phyloP scores from a whole-genome alignment of 176 grass and related monocot genomes.

The Ananas comosus region DNA sequence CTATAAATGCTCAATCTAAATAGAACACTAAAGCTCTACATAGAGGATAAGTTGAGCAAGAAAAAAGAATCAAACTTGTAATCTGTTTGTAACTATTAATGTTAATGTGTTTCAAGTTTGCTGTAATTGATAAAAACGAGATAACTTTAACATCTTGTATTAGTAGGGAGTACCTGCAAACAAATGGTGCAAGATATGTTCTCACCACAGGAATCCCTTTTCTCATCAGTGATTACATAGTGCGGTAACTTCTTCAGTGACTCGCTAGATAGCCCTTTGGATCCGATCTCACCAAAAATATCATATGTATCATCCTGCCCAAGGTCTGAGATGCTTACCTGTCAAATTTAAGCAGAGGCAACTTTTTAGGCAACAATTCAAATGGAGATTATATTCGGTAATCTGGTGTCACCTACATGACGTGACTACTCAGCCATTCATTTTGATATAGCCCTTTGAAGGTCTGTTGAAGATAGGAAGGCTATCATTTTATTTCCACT shows the following conservation, averaged over 20 bases:
- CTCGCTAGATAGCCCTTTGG: constrained; percentile 39
- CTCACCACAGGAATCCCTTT: constrained; percentile 26
- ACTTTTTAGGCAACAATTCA: background rate
- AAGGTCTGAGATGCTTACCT: constrained; percentile 45
- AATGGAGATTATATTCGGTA: background rate
- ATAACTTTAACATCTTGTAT: background rate
- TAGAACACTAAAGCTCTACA: too few relatives aligned
- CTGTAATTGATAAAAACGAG: too few relatives aligned
- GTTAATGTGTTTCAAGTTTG: too few relatives aligned
- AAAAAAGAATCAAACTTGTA: too few relatives aligned
- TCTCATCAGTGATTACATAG: constrained; percentile 51
- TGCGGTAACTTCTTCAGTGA: constrained; percentile 57
- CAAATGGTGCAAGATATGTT: constrained; percentile 61
- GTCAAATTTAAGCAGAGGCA: constrained; percentile 13
- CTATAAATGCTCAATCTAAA: background rate
- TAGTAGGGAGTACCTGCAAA: constrained; percentile 43
- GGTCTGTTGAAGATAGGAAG: too few relatives aligned
- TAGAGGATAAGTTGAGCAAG: too few relatives aligned
- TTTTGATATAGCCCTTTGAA: too few relatives aligned
- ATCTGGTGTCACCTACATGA: background rate
- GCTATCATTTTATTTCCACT: too few relatives aligned
- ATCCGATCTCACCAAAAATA: constrained; percentile 43
- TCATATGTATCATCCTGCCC: constrained; percentile 40
- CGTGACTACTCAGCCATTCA: background rate
- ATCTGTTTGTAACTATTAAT: too few relatives aligned